A percentile compares a stretch with the other conserved stretches of the same genome.
These are phyloP conservation scores for Blastobotrys parvus DNA, from an alignment of 805 yeast genomes.

Conservation along the genomic window DNA sequence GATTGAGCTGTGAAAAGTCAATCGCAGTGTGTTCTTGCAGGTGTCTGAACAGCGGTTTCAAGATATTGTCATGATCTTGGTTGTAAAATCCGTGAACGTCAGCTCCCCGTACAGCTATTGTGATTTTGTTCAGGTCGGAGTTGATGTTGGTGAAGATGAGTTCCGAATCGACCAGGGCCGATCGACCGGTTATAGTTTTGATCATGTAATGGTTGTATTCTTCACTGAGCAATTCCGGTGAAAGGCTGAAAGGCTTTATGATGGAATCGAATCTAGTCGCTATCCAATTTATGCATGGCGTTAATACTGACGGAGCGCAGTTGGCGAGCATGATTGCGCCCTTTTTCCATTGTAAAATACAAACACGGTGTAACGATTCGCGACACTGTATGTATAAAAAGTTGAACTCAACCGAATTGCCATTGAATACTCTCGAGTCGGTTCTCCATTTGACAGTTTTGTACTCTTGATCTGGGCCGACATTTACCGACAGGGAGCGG, in stretches of 20 bases:
- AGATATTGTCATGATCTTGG: background rate
- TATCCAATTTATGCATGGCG: constrained; percentile 10
- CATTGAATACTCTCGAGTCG: background rate
- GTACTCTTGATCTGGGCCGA: background rate
- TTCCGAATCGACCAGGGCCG: constrained; percentile 5
- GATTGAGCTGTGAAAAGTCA: constrained; percentile 7
- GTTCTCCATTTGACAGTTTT: background rate
- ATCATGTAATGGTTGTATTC: constrained; percentile 7
- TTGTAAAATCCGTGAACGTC: constrained; percentile 8
- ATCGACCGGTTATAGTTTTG: background rate
- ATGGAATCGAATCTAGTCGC: constrained; percentile 11
- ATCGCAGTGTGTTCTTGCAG: constrained; percentile 10
- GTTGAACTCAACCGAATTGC: background rate
- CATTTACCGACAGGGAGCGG: constrained; percentile 2
- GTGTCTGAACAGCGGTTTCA: constrained; percentile 6
- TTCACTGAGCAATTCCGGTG: constrained; percentile 3
- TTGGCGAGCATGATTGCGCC: constrained; percentile 3
- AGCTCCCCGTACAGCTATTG: constrained; percentile 11
- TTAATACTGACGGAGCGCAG: constrained; percentile 3
- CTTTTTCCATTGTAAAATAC: background rate
- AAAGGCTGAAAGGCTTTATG: constrained; percentile 6
- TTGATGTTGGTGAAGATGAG: constrained; percentile 6
- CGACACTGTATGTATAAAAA: background rate
- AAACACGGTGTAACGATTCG: background rate
- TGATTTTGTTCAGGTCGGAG: constrained; percentile 9